Evolutionary conservation across 129 eudicot genomes (phyloP).

Genomic region (Helichrysum umbraculigerum): DNA sequence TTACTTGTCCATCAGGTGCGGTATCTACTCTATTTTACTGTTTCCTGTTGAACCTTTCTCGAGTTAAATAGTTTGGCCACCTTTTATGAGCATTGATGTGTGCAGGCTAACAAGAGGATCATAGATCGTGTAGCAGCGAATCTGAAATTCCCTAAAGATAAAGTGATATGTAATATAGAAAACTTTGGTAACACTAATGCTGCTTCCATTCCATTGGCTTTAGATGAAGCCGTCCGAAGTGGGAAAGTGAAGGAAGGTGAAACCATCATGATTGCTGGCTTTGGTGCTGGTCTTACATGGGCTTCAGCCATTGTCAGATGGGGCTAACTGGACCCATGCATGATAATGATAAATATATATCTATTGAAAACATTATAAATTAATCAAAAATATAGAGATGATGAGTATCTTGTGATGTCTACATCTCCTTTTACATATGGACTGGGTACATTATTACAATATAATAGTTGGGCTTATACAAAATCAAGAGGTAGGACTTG

Average conservation of each 20-base stretch:
- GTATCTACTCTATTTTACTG: not conserved
- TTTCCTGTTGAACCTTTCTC: not conserved
- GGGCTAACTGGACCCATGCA: conserved; percentile 32
- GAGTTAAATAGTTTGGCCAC: not conserved
- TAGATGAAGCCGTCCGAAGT: conserved; percentile 83
- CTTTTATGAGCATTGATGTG: not conserved
- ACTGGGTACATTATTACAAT: not conserved
- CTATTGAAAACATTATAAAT: no score
- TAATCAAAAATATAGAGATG: not conserved
- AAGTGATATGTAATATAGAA: conserved; percentile 66
- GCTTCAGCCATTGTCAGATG: conserved; percentile 79
- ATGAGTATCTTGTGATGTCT: not conserved
- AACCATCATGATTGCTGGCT: conserved; percentile 70
- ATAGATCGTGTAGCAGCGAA: conserved; percentile 66
- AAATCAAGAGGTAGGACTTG: no score
- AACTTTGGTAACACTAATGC: conserved; percentile 87
- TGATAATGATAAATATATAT: no score
- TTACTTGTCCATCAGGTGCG: conserved; percentile 77
- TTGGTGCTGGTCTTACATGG: conserved; percentile 92
- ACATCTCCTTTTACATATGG: not conserved
- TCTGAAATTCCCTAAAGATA: conserved; percentile 62
- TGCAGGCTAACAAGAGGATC: conserved; percentile 88
- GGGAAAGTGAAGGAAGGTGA: conserved; percentile 85
- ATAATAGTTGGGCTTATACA: not conserved
- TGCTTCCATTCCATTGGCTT: conserved; percentile 85